Percentiles rank a stretch among this genome's conserved stretches.
Evolutionary conservation across 164 flowering plant genomes (phyloP).

Genomic region (Vitis rupestris): DNA sequence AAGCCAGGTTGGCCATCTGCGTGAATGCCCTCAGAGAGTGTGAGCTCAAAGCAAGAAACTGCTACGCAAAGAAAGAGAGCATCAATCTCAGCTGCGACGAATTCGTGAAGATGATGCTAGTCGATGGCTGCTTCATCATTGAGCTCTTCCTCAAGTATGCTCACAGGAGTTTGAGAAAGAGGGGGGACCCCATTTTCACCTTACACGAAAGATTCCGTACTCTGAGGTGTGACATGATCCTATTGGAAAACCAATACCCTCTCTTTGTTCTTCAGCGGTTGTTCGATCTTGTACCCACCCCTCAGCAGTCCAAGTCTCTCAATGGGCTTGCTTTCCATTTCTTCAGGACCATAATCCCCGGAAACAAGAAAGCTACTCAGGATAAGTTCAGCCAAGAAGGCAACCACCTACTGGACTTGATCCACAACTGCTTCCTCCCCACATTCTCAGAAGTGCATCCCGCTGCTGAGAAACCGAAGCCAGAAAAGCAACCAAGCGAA

Average conservation of each 20-base stretch:
- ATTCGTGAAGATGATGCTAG: constrained; percentile 39
- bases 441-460: neutral
- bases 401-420: constrained; percentile 29
- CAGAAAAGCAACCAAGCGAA: neutral
- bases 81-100: constrained; percentile 23
- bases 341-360: constrained; percentile 21
- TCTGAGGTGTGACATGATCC: constrained; percentile 12
- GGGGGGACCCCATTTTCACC: constrained; percentile 33
- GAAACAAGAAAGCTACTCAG: neutral
- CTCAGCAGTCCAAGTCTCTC: constrained; percentile 14
- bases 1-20: constrained; percentile 27
- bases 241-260: constrained; percentile 33
- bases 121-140: constrained; percentile 50
- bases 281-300: constrained; percentile 16
- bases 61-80: constrained; percentile 28
- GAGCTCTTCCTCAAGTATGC: constrained; percentile 42
- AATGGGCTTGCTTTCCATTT: constrained; percentile 19
- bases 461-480: too few relatives aligned
- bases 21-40: constrained; percentile 28
- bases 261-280: constrained; percentile 19
- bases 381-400: constrained; percentile 18
- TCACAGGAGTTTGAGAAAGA: constrained; percentile 21
- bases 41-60: constrained; percentile 37
- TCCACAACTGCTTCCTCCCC: constrained; percentile 22
- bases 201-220: constrained; percentile 8